Percentiles rank a stretch among this genome's conserved stretches.
Conservation (phyloP, 2,329 filamentous ascomycete species). For the Elsinoe arachidis region DNA sequence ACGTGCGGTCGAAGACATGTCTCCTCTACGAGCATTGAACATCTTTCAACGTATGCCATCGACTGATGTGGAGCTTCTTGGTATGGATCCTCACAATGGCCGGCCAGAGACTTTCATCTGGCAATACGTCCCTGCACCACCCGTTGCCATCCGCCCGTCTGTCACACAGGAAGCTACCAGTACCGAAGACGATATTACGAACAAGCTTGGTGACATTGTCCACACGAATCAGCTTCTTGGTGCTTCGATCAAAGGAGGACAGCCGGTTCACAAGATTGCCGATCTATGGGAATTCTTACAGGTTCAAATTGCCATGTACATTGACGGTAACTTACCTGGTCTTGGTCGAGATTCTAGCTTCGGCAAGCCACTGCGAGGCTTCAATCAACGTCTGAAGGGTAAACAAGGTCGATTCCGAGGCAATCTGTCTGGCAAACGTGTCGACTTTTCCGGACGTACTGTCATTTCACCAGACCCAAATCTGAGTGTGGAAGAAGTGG, state of each 20-base stretch:
- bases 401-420: constrained; percentile 97
- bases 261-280: constrained; percentile 81
- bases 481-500: constrained; percentile 84
- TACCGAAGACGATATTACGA: constrained; percentile 93
- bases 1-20: constrained; percentile 90
- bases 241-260: constrained; percentile 72
- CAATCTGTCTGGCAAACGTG: constrained; percentile 94
- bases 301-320: constrained; percentile 91
- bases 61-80: constrained; percentile 82
- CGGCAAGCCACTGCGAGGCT: constrained; percentile 82
- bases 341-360: constrained; percentile 73
- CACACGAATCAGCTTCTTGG: constrained; percentile 84
- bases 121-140: constrained; percentile 90
- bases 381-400: constrained; percentile 91
- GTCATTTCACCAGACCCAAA: constrained; percentile 98
- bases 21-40: constrained; percentile 79
- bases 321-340: constrained; percentile 92
- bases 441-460: constrained; percentile 94
- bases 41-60: constrained; percentile 82
- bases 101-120: constrained; percentile 95
- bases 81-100: constrained; percentile 68
- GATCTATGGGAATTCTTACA: constrained; percentile 98
- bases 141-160: constrained; percentile 86
- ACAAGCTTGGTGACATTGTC: constrained; percentile 93
- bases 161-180: constrained; percentile 88